Percentiles rank a stretch among this genome's conserved stretches.
These are phyloP conservation scores for Podochytrium sp. DNA, from an alignment of 192 early-diverging fungal species.

Conservation along the genomic window DNA sequence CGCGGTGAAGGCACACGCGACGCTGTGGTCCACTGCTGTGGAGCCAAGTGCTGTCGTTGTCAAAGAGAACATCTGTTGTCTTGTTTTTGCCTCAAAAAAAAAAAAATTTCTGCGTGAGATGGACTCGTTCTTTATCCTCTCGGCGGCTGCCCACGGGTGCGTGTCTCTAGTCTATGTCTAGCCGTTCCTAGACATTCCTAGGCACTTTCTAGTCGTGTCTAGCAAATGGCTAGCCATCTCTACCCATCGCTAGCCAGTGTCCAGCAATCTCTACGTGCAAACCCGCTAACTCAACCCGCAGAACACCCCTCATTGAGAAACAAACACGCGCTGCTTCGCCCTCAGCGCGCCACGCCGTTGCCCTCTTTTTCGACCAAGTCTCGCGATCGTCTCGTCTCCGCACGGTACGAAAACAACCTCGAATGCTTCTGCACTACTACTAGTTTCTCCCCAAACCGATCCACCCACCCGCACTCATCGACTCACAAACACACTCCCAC, in stretches of 20 bases:
- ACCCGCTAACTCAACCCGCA: conserved; percentile 32
- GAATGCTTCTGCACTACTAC: too few species aligned
- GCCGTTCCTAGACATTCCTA: too few species aligned
- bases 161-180: background rate
- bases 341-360: conserved; percentile 60
- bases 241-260: too few species aligned
- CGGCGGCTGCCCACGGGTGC: conserved; percentile 38
- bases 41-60: conserved; percentile 30
- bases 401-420: background rate
- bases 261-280: too few species aligned
- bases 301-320: conserved; percentile 86
- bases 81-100: background rate
- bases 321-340: conserved; percentile 59
- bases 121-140: conserved; percentile 74
- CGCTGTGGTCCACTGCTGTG: conserved; percentile 63
- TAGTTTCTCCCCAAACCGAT: too few species aligned
- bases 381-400: conserved; percentile 28
- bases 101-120: conserved; percentile 45
- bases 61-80: background rate
- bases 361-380: conserved; percentile 67
- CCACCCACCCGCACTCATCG: too few species aligned
- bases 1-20: conserved; percentile 63
- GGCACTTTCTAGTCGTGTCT: too few species aligned
- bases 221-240: too few species aligned
- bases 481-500: too few species aligned